These are phyloP conservation scores for Talaromyces sp. DNA, from an alignment of 2,329 filamentous ascomycete species.

Conservation along the genomic window DNA sequence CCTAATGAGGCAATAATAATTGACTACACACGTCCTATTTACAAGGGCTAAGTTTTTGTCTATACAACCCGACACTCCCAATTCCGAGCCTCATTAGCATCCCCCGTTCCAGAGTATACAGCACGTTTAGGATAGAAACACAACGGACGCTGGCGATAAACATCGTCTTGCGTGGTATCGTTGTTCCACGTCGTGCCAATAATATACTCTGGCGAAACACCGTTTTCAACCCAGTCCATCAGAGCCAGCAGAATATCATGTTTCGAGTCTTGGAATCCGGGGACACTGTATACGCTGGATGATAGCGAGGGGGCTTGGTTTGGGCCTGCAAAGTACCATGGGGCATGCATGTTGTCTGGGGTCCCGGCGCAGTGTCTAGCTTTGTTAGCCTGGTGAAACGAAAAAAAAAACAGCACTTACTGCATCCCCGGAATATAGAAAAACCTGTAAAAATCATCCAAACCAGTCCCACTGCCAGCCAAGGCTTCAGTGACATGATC, in stretches of 20 bases:
- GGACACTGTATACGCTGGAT: constrained; percentile 2
- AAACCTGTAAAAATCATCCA: constrained; percentile 4
- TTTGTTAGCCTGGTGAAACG: background rate
- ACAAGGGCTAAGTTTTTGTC: background rate
- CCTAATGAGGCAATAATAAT: background rate
- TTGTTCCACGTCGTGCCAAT: constrained; percentile 14
- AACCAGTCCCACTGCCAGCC: background rate
- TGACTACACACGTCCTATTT: background rate
- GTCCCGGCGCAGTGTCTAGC: constrained; percentile 4
- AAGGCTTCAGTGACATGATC: background rate
- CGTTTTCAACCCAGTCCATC: constrained; percentile 18
- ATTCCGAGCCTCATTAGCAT: constrained; percentile 2
- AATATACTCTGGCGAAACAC: constrained; percentile 11
- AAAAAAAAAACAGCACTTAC: background rate
- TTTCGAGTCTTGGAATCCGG: constrained; percentile 4
- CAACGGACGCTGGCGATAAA: constrained; percentile 6
- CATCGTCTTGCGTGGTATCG: background rate
- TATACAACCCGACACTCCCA: constrained; percentile 4
- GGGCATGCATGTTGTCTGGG: constrained; percentile 4
- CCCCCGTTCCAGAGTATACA: constrained; percentile 5
- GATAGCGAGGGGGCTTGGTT: background rate
- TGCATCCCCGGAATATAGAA: constrained; percentile 4
- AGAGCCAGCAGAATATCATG: constrained; percentile 16
- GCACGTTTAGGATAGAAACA: constrained; percentile 8
- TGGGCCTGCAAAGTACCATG: constrained; percentile 9